Evolutionary conservation across 441 rosid genomes (phyloP), one percentile per base, ranked within the genome.

Genomic region (Gossypium schwendimanii): DNA sequence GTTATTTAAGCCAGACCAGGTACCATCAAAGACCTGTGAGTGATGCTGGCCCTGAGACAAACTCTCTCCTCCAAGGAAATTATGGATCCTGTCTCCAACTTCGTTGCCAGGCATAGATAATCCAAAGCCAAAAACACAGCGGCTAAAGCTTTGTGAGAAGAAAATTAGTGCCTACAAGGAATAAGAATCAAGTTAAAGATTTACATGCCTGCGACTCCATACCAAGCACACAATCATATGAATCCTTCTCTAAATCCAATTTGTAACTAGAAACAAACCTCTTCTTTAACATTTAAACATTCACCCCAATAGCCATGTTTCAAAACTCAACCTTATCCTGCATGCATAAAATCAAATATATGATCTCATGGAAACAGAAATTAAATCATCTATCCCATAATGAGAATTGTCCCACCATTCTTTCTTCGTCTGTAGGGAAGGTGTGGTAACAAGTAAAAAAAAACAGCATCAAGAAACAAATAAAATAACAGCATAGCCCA

Each of bases 61-160:
- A 70, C 82, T 87, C 61, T 88, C 96, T 73, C 85, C 91, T 76
- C 88, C 91, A 86, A 89, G 88, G 82, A 91, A 84, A 86, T 90
- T 87, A 81, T 87, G 92, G 83, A 84, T 86, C 85, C 88, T 84
- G 75, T 91, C 97, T 82, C 89, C 97, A 85, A 80, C 84, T 85
- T 90, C 91, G 89, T 91, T 86, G 81, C 91, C 97, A 88, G 98
- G 96, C 98, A 93, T 93, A 84, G 93, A 86, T 86, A 78, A 84
- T 72, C 68, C 80, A 71, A 75, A 75, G 78, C 57, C 54, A 62
- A 69, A 59, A 79, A 28, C 65, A 50, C 76, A 77, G 79, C 72
- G 71, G 77, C 49, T 73, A 58, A 71, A 70, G 62, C 74, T 77
- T 76, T 69, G 61, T 44, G 69, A 45, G 20, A 36, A 70, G 75